These are phyloP conservation scores for Gossypium bickii DNA, from an alignment of 345 rosid species.

Conservation along the genomic window DNA sequence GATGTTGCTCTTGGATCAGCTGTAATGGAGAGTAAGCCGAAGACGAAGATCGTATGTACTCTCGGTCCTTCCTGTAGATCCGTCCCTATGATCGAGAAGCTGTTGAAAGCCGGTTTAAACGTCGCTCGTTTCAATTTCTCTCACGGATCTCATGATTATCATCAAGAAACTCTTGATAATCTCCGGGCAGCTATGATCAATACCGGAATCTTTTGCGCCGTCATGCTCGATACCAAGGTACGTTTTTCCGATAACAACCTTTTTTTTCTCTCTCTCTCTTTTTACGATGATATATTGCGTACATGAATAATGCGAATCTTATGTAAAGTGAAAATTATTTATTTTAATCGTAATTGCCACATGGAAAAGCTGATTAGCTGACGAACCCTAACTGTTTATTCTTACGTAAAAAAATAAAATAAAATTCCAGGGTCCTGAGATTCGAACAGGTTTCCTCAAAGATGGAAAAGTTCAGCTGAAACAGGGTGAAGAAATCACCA, in stretches of 20 bases:
- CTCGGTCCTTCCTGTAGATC: slow-evolving; percentile 91
- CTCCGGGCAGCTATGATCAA: slow-evolving; percentile 77
- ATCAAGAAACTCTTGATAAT: slow-evolving; percentile 87
- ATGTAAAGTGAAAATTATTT: no score
- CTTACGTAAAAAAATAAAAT: slow-evolving; percentile 6
- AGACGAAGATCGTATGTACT: slow-evolving; percentile 95
- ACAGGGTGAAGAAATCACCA: slow-evolving; percentile 79
- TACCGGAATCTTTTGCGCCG: slow-evolving; percentile 88
- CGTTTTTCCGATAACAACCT: background rate
- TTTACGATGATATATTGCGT: no score
- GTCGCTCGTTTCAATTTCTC: slow-evolving; percentile 98
- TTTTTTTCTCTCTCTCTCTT: background rate
- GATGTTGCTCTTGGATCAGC: background rate
- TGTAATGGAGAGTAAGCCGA: slow-evolving; percentile 49
- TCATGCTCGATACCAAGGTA: slow-evolving; percentile 97
- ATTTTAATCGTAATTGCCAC: no score
- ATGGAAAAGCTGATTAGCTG: no score
- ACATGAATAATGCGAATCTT: no score
- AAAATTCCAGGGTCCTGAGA: slow-evolving; percentile 61
- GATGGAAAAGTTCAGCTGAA: slow-evolving; percentile 62
- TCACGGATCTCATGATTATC: slow-evolving; percentile 93
- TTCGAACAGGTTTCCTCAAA: slow-evolving; percentile 71
- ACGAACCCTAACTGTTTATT: background rate
- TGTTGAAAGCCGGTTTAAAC: slow-evolving; percentile 85
- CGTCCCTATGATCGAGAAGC: slow-evolving; percentile 73